Conservation (phyloP, 2,329 filamentous ascomycete genomes). For the Penicillium sp. region DNA sequence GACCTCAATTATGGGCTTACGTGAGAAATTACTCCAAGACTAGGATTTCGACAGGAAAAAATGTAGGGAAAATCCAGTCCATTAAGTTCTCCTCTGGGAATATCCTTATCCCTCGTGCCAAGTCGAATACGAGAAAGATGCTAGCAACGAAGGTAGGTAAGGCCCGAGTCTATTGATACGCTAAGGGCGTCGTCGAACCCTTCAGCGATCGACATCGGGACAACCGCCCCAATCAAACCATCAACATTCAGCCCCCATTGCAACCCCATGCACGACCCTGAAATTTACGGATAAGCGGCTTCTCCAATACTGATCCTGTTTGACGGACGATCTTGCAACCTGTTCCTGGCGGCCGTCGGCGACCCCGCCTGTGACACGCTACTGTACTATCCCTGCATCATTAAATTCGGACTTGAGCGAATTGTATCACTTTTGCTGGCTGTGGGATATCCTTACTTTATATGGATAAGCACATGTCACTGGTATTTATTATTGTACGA, state of each 20-base stretch:
- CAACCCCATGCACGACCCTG: conserved; percentile 8
- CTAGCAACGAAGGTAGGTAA: background rate
- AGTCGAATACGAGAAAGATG: too few relatives aligned
- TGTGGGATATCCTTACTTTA: background rate
- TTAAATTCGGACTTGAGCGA: background rate
- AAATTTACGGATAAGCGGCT: conserved; percentile 1
- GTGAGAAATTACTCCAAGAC: background rate
- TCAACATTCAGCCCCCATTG: conserved; percentile 5
- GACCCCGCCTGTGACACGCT: background rate
- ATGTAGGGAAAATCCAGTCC: background rate
- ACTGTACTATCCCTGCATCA: background rate
- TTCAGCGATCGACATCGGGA: conserved; percentile 7
- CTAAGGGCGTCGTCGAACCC: background rate
- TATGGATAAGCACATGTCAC: background rate
- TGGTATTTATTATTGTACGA: background rate
- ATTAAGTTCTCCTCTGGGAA: background rate
- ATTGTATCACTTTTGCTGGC: background rate
- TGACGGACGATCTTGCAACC: background rate
- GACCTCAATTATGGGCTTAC: background rate
- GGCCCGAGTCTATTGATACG: background rate
- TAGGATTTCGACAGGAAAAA: background rate
- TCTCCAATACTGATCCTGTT: background rate
- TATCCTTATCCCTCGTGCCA: too few relatives aligned
- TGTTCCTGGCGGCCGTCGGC: background rate
- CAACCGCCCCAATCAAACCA: conserved; percentile 1